Evolutionary conservation across 2,329 filamentous ascomycete genomes (phyloP), one percentile per base, ranked within the genome.

Genomic region (Colletotrichum lini): DNA sequence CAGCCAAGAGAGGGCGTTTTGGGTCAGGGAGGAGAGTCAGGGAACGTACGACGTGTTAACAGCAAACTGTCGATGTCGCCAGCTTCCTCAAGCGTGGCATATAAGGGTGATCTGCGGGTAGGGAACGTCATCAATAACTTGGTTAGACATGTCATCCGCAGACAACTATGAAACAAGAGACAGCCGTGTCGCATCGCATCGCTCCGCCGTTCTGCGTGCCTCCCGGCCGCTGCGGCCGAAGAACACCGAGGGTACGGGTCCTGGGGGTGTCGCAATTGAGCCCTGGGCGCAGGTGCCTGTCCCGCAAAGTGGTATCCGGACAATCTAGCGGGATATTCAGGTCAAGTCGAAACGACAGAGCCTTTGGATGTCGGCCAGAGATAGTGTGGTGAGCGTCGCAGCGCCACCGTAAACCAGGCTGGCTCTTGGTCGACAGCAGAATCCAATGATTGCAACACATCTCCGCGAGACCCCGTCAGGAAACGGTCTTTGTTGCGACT

Each of bases 151-250:
- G 38, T 38, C 64, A 67, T 67, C 50, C 44, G 38, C 65, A 54
- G 45, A 40, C 58, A 54, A 38, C 40, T 68, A 63, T 71, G 65
- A 71, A 71, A 71, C 68, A 68, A 71, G 60, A 68, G 47, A 57
- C 52, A 68, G 68, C 64, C 64, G 53, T 67, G 57, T 71, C 65
- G 68, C 62, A 70, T 35, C 56, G 30, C 67, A 66, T 72, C 58
- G 65, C 58, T 49, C 54, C 62, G 49, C 65, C 68, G 63, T 68
- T 26, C 50, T 65, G 57, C n/a, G 26, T 30, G 50, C 23, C 49
- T 67, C 40, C 42, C 50, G 53, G 67, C 15, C 54, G 45, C 62
- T 50, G 63, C 42, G 21, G 50, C 65, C 65, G 68, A 71, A 63
- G 53, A 59, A 62, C 65, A 40, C 65, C 68, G 68, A 71, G 65